phyloP scores from a whole-genome alignment of 2,329 filamentous ascomycete genomes.

The Ramularia endophylla region DNA sequence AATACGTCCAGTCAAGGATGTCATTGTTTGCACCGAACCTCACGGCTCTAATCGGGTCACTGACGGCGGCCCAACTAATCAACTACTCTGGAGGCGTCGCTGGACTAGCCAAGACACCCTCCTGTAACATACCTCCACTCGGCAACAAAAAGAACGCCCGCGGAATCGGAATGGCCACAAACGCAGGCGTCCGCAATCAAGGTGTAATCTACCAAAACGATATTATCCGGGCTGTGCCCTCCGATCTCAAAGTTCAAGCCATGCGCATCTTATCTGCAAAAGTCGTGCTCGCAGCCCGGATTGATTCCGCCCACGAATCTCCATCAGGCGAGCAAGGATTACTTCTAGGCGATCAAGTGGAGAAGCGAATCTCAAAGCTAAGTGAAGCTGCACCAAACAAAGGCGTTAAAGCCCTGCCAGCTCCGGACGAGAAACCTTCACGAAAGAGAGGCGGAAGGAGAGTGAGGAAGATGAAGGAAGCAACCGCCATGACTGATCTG shows the following conservation, averaged over 20 bases:
- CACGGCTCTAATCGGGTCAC: conserved; percentile 80
- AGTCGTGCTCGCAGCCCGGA: conserved; percentile 84
- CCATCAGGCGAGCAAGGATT: conserved; percentile 79
- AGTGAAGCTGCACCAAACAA: conserved; percentile 89
- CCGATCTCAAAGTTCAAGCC: conserved; percentile 83
- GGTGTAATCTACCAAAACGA: conserved; percentile 91
- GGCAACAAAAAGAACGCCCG: conserved; percentile 82
- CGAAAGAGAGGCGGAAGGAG: conserved; percentile 86
- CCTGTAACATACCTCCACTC: conserved; percentile 86
- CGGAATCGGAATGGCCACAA: conserved; percentile 75
- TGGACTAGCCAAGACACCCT: conserved; percentile 83
- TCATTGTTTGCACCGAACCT: conserved; percentile 92
- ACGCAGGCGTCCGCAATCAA: conserved; percentile 83
- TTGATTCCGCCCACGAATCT: conserved; percentile 77
- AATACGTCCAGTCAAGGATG: conserved; percentile 97
- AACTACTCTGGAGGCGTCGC: conserved; percentile 87
- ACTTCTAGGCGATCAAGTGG: conserved; percentile 72
- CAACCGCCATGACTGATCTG: conserved; percentile 92
- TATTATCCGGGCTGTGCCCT: conserved; percentile 77
- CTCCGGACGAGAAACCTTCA: conserved; percentile 90
- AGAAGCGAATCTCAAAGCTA: conserved; percentile 84
- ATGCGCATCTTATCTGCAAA: conserved; percentile 94
- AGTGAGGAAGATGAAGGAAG: conserved; percentile 92
- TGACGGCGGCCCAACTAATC: conserved; percentile 93
- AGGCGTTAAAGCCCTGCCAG: conserved; percentile 76